Conservation (phyloP, 2,329 filamentous ascomycete species). For the Leptographium galeiforme region DNA sequence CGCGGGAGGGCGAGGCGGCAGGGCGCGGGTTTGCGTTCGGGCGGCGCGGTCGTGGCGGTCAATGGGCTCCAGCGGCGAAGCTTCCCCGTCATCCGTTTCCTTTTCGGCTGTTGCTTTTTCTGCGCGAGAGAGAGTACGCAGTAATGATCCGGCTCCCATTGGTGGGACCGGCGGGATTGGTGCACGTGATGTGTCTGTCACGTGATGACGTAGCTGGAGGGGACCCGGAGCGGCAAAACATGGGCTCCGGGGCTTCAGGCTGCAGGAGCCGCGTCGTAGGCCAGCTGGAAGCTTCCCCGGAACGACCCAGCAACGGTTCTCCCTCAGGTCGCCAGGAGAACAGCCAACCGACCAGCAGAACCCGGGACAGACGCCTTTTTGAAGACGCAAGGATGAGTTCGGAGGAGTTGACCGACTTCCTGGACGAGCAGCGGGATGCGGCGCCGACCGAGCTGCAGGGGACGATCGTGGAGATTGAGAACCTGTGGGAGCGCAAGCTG, state of each 20-base stretch:
- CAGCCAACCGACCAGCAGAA: not conserved
- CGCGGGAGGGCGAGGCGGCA: not conserved
- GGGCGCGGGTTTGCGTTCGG: not conserved
- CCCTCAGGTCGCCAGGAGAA: too few species aligned
- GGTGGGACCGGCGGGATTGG: conserved; percentile 2
- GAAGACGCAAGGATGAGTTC: conserved; percentile 51
- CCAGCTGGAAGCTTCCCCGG: too few species aligned
- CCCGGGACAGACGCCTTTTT: too few species aligned
- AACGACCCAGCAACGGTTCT: too few species aligned
- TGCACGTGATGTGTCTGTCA: not conserved
- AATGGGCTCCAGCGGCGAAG: conserved; percentile 11
- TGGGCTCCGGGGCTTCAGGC: too few species aligned
- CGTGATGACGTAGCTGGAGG: not conserved
- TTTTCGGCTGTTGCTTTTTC: conserved; percentile 11
- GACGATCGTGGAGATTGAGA: conserved; percentile 83
- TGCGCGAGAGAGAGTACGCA: conserved; percentile 6
- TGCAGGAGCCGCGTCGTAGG: not conserved
- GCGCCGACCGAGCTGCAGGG: conserved; percentile 80
- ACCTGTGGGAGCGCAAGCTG: conserved; percentile 94
- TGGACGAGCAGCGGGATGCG: conserved; percentile 76
- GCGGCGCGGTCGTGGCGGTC: conserved; percentile 4
- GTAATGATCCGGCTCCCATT: conserved; percentile 12
- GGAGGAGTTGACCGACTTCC: conserved; percentile 83
- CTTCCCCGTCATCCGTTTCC: conserved; percentile 9
- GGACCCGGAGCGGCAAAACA: not conserved